phyloP scores from a whole-genome alignment of 176 grass and related monocot genomes.

The Rhynchospora breviuscula region DNA sequence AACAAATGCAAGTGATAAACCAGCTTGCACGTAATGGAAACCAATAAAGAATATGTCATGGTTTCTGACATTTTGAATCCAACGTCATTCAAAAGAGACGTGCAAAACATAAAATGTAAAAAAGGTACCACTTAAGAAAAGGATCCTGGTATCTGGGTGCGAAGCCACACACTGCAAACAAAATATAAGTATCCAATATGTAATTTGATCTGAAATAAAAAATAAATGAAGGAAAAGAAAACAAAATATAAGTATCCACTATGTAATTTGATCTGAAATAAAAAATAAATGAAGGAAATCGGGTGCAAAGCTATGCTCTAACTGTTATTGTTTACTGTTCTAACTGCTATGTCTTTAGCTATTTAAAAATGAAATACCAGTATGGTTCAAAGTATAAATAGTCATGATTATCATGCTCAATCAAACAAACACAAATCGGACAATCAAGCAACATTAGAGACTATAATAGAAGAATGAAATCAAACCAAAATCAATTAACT shows the following conservation, averaged over 20 bases:
- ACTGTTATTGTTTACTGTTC: not conserved
- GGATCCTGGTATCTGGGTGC: slow-evolving; percentile 55
- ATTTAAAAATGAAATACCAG: no score
- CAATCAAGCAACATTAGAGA: no score
- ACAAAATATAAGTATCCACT: slow-evolving; percentile 5
- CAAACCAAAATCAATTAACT: no score
- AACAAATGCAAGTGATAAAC: not conserved
- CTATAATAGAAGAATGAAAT: no score
- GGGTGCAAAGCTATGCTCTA: not conserved
- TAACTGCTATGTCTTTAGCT: no score
- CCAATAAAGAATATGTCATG: not conserved
- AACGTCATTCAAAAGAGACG: not conserved
- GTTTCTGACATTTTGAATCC: not conserved
- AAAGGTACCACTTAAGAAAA: slow-evolving; percentile 63
- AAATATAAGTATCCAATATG: slow-evolving; percentile 8
- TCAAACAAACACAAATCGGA: no score
- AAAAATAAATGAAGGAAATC: not conserved
- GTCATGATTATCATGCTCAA: no score
- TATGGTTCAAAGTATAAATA: no score
- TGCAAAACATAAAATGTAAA: not conserved
- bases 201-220: not conserved
- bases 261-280: not conserved
- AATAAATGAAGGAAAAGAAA: slow-evolving; percentile 8
- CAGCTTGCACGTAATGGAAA: not conserved
- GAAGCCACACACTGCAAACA: slow-evolving; percentile 61